phyloP scores from a whole-genome alignment of 2,329 filamentous ascomycete species.

The Pseudonectria foliicola region DNA sequence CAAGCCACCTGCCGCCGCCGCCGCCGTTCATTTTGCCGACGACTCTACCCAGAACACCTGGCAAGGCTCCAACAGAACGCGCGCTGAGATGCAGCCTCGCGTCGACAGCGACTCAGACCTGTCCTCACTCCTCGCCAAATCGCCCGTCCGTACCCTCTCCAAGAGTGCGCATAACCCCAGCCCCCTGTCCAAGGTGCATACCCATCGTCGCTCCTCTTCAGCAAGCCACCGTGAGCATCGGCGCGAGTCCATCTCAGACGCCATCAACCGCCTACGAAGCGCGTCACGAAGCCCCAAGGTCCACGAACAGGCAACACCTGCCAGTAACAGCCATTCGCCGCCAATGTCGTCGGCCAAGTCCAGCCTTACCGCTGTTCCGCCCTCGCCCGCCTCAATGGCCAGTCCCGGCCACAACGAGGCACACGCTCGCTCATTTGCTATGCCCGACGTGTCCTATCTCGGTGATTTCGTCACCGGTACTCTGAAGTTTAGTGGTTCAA shows the following conservation, averaged over 20 bases:
- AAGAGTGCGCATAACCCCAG: slow-evolving; percentile 29
- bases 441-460: slow-evolving; percentile 48
- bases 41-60: slow-evolving; percentile 37
- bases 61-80: slow-evolving; percentile 33
- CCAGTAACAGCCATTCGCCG: slow-evolving; percentile 24
- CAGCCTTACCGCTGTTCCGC: slow-evolving; percentile 34
- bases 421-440: slow-evolving; percentile 45
- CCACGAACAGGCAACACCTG: slow-evolving; percentile 14
- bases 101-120: slow-evolving; percentile 47
- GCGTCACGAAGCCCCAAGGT: slow-evolving; percentile 26
- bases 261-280: slow-evolving; percentile 29
- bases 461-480: slow-evolving; percentile 51
- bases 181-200: slow-evolving; percentile 31
- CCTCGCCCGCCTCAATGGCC: slow-evolving; percentile 28
- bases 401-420: slow-evolving; percentile 31
- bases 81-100: slow-evolving; percentile 46
- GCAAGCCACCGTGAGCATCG: slow-evolving; percentile 19
- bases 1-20: slow-evolving; percentile 27
- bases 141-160: slow-evolving; percentile 25
- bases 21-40: slow-evolving; percentile 29
- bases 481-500: slow-evolving; percentile 42
- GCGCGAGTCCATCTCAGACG: slow-evolving; percentile 26
- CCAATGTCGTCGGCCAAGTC: slow-evolving; percentile 33
- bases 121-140: slow-evolving; percentile 37
- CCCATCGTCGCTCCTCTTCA: slow-evolving; percentile 19